Evolutionary conservation across 352 stramenopile genomes (phyloP), one percentile per base, ranked within the genome.

Genomic region (Phytopythium boreale): DNA sequence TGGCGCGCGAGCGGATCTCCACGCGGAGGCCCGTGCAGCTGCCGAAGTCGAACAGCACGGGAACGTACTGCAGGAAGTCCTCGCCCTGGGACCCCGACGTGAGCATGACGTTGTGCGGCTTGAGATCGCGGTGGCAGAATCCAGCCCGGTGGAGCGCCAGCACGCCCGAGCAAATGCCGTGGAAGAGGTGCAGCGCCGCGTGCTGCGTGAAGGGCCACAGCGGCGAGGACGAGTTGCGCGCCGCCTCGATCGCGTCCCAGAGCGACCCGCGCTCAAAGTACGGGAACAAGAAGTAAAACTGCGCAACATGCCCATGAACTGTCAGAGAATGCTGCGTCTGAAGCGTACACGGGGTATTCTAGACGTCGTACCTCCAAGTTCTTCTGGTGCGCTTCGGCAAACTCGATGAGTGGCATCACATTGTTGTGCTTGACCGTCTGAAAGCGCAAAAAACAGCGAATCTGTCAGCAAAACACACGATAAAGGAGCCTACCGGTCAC

Each of bases 221-320:
- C 55, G 82, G 80, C 15, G 82, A 90, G 20, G 81, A 89, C 44
- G 89, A 92, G 41, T 89, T 73, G 47, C 62, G 67, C 20, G 83
- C 86, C 24, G 72, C 61, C 15, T 82, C 61, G 44, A 96, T 93
- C 17, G 79, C 77, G 62, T 96, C 86, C 77, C 79, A 92, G 46
- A 96, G 67, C 47, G 77, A 95, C 24, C 89, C 89, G 19, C 86
- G 82, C 52, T 94, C 87, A 63, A 94, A 93, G 61, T 84, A 95
- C 9, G 89, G 87, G 61, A 94, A 84, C 34, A 96, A 72, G 53
- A 93, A 95, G 69, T 90, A 89, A 59, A 83, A 93, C 80, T 94
- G 56, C 11, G 43, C 24, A 61, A 37, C 41, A 51, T 7, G 19
- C 3, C 24, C 8, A 61, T 4, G 31, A 50, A 2, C 3, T 12